Base-by-base conservation (phyloP, 352 stramenopile species). In the Globisporangium sylvaticum region DNA sequence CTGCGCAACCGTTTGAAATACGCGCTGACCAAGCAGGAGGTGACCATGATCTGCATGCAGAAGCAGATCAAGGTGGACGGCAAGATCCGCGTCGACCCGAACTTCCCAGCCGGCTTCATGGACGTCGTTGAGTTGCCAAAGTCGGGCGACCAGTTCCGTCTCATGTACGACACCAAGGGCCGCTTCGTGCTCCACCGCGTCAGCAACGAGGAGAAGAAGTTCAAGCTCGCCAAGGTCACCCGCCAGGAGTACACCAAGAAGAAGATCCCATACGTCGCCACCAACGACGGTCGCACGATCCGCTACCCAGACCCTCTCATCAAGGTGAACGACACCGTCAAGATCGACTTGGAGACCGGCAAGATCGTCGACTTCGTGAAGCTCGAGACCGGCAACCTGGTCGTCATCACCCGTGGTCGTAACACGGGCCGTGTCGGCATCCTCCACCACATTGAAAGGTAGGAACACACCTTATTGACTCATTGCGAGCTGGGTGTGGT, bases 1-100 rank as follows among this genome's bases (percentile, higher is more conserved):
- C 91, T 99, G 66, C 96, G 97, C 75, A 99, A 99, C 81, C 94
- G 97, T 67, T 93, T 99, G 22, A 99, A 99, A 87, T 99, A 99
- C 82, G 97, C 98, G 37, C 84, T 99, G 18, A 99, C 95, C 71
- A 97, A 97, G 81, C 94, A 98, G 81, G 97, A 99, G 82, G 97
- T 97, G 59, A 98, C 96, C 58, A 97, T 98, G 88, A 99, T 99
- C 80, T 99, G 96, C 89, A 99, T 99, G 91, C 94, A 99, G 80
- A 98, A 98, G 86, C 95, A 96, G 66, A 90, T 99, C 79, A 99
- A 99, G 89, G 96, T 99, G 55, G 94, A 98, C 77, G 93, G 94
- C 76, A 97, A 97, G 76, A 76, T 99, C 58, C 94, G 97, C 62
- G 98, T 98, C 64, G 98, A 99, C 86, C 83, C 91, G 55, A 98